Percentiles rank a stretch among this genome's conserved stretches.
These are phyloP conservation scores for Infundibulicybe gibba DNA, from an alignment of 768 basidiomycete species.

Conservation along the genomic window DNA sequence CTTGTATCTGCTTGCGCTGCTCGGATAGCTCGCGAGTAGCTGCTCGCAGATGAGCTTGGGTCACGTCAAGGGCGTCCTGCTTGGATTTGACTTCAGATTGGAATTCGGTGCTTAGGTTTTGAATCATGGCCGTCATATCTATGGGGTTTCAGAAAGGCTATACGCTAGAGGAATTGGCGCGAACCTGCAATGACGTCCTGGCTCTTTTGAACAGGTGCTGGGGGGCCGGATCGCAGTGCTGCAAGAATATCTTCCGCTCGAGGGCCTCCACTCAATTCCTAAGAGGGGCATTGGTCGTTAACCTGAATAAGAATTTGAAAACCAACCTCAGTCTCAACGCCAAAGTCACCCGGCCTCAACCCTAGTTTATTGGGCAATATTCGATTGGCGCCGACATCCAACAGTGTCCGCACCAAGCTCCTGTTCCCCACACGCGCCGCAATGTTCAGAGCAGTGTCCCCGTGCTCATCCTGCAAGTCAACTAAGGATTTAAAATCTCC, in stretches of 20 bases:
- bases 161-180: conserved; percentile 5
- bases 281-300: background rate
- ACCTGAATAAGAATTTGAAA: too few relatives aligned
- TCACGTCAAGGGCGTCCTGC: conserved; percentile 83
- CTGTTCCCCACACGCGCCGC: conserved; percentile 92
- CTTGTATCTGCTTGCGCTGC: conserved; percentile 80
- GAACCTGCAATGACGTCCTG: conserved; percentile 80
- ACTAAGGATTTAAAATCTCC: conserved; percentile 79
- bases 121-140: conserved; percentile 89
- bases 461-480: conserved; percentile 91
- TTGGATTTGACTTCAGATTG: conserved; percentile 80
- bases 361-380: conserved; percentile 90
- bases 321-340: conserved; percentile 85
- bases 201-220: conserved; percentile 81
- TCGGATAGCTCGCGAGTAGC: conserved; percentile 90
- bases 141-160: background rate
- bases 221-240: conserved; percentile 67
- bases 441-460: conserved; percentile 94
- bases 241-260: conserved; percentile 80
- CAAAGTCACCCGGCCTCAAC: conserved; percentile 90
- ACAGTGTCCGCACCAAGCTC: conserved; percentile 76
- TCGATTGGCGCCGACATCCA: conserved; percentile 93
- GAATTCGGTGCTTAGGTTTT: conserved; percentile 75
- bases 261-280: conserved; percentile 71
- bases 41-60: conserved; percentile 81